Conservation (phyloP, 2,329 filamentous ascomycete species). For the Hymenoscyphus scutula region DNA sequence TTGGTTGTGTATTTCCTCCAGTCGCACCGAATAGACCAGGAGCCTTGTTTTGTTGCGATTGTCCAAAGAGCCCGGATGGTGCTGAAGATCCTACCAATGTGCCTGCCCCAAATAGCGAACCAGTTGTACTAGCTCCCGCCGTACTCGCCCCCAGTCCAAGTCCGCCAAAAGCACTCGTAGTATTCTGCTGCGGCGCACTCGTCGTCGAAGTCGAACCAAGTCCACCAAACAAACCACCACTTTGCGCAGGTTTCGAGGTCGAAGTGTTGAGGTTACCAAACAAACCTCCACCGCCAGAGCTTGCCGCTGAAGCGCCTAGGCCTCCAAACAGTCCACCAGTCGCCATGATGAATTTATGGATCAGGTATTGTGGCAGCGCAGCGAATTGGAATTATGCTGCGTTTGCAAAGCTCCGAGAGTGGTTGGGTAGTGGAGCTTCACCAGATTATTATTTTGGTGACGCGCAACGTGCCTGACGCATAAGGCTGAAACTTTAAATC, state of each 20-base stretch:
- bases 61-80: slow-evolving; percentile 17
- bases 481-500: slow-evolving; percentile 1
- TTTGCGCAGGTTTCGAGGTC: neutral
- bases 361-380: neutral
- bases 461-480: neutral
- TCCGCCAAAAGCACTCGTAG: neutral
- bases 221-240: neutral
- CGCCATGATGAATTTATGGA: slow-evolving; percentile 1
- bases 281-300: slow-evolving; percentile 5
- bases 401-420: slow-evolving; percentile 24
- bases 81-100: slow-evolving; percentile 19
- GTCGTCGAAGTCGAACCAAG: slow-evolving; percentile 8
- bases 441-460: slow-evolving; percentile 3
- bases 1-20: slow-evolving; percentile 4
- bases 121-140: neutral
- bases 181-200: neutral
- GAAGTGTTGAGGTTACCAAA: slow-evolving; percentile 1
- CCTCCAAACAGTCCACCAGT: slow-evolving; percentile 17
- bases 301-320: slow-evolving; percentile 1
- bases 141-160: neutral
- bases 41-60: slow-evolving; percentile 11
- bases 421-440: neutral
- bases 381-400: slow-evolving; percentile 22
- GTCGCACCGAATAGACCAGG: slow-evolving; percentile 7
- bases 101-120: slow-evolving; percentile 4